Percentiles rank a stretch among this genome's conserved stretches.
Conservation (phyloP, 805 yeast genomes). For the Wickerhamiella australiensis region DNA sequence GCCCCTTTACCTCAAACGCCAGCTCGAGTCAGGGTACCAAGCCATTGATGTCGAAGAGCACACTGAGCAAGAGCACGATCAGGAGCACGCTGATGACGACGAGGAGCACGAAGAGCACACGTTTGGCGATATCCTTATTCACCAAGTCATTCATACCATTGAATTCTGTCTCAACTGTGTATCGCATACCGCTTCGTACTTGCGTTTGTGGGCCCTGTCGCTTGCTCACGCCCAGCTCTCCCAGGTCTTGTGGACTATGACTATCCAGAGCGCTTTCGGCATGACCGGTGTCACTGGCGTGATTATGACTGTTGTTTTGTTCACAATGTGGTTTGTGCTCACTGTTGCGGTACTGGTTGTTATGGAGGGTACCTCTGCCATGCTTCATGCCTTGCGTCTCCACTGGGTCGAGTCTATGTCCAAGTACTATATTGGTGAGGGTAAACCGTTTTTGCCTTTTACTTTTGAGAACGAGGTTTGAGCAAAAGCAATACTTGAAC, state of each 20-base stretch:
- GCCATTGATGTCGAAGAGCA: slow-evolving; percentile 18
- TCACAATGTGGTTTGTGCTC: slow-evolving; percentile 88
- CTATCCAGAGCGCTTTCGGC: slow-evolving; percentile 67
- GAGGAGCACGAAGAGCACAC: slow-evolving; percentile 47
- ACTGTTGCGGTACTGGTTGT: slow-evolving; percentile 84
- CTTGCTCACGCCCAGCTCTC: slow-evolving; percentile 95
- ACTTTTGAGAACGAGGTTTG: slow-evolving; percentile 34
- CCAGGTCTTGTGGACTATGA: slow-evolving; percentile 93
- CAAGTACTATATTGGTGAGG: slow-evolving; percentile 95
- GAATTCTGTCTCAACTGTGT: slow-evolving; percentile 96
- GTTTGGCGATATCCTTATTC: slow-evolving; percentile 91
- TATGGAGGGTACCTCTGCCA: slow-evolving; percentile 99
- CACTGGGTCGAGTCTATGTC: slow-evolving; percentile 99
- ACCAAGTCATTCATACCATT: slow-evolving; percentile 94
- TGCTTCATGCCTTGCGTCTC: slow-evolving; percentile 94
- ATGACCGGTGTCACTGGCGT: slow-evolving; percentile 57
- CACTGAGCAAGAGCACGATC: slow-evolving; percentile 19
- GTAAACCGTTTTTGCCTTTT: slow-evolving; percentile 82
- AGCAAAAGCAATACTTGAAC: neutral
- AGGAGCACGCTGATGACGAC: slow-evolving; percentile 43
- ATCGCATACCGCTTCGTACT: slow-evolving; percentile 95
- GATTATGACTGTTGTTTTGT: slow-evolving; percentile 60
- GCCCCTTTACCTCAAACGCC: slow-evolving; percentile 58
- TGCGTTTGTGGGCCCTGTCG: slow-evolving; percentile 94
- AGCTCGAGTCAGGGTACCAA: slow-evolving; percentile 33